Evolutionary conservation across 2,329 filamentous ascomycete species (phyloP).

Genomic region (Elsinoe fawcettii): DNA sequence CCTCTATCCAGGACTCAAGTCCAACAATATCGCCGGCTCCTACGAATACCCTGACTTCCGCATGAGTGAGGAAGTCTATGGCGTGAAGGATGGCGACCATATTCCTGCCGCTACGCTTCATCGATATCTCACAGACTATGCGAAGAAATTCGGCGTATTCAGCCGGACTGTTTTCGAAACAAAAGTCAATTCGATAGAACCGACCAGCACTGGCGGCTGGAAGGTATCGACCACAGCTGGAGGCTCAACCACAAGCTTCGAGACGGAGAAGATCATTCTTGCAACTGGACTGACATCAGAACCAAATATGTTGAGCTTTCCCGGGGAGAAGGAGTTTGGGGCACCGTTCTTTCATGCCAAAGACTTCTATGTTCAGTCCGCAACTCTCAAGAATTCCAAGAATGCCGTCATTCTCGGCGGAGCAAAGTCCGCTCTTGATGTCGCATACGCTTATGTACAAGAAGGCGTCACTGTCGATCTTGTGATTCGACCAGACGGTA

Average conservation of each 20-base stretch:
- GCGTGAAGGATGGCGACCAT: conserved; percentile 46
- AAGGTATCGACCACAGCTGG: conserved; percentile 12
- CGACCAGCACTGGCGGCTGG: conserved; percentile 25
- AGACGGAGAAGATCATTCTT: conserved; percentile 47
- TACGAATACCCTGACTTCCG: conserved; percentile 70
- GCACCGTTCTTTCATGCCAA: conserved; percentile 52
- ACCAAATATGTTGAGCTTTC: conserved; percentile 47
- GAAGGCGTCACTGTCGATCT: conserved; percentile 47
- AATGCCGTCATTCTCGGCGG: conserved; percentile 51
- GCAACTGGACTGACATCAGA: conserved; percentile 55
- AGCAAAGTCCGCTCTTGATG: conserved; percentile 57
- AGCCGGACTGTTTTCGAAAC: conserved; percentile 44
- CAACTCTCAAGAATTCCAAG: conserved; percentile 32
- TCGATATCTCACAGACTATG: conserved; percentile 50
- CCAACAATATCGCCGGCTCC: conserved; percentile 65
- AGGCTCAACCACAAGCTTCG: background rate
- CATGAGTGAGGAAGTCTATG: conserved; percentile 47
- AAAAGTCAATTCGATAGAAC: conserved; percentile 43
- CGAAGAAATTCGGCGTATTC: conserved; percentile 45
- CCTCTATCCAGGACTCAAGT: conserved; percentile 61
- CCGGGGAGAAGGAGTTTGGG: conserved; percentile 44
- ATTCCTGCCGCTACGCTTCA: conserved; percentile 52
- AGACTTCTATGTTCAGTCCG: conserved; percentile 40
- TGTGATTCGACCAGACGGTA: conserved; percentile 51
- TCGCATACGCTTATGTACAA: conserved; percentile 50